These are phyloP conservation scores for Pyrenophora tritici-repentis DNA, from an alignment of 2,329 filamentous ascomycete species.

Conservation along the genomic window DNA sequence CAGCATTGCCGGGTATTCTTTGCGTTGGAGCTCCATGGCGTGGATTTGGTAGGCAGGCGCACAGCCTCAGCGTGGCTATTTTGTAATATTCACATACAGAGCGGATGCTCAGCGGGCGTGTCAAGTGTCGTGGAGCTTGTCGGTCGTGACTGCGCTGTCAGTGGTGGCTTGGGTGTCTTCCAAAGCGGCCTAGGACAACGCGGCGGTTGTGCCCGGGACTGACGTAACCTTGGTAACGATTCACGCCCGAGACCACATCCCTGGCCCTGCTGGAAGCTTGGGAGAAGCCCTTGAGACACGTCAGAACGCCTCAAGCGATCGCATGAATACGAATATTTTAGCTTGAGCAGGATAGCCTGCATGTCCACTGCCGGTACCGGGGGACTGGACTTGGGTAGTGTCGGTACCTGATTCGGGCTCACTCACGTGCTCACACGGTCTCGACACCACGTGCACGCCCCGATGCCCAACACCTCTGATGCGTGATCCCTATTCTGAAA, in stretches of 20 bases:
- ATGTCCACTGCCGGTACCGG: conserved; percentile 6
- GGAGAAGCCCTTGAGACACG: conserved; percentile 1
- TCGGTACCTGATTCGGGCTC: conserved; percentile 11
- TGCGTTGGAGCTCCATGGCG: conserved; percentile 70
- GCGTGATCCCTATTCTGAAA: not conserved
- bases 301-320: not conserved
- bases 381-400: conserved; percentile 8
- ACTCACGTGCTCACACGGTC: conserved; percentile 4
- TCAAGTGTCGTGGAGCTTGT: conserved; percentile 36
- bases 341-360: not conserved
- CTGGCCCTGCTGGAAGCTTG: not conserved
- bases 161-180: conserved; percentile 30
- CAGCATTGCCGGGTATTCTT: conserved; percentile 94
- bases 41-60: conserved; percentile 25
- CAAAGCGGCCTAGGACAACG: conserved; percentile 25
- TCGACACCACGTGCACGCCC: conserved; percentile 5
- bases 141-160: conserved; percentile 39
- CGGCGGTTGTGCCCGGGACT: conserved; percentile 19
- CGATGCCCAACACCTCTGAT: not conserved
- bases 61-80: conserved; percentile 31
- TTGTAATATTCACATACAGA: conserved; percentile 40
- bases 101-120: conserved; percentile 29
- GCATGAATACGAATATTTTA: not conserved
- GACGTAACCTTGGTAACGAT: conserved; percentile 24
- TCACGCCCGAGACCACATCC: not conserved